Conservation (phyloP, 2,329 filamentous ascomycete genomes). For the Penicillium italicum region DNA sequence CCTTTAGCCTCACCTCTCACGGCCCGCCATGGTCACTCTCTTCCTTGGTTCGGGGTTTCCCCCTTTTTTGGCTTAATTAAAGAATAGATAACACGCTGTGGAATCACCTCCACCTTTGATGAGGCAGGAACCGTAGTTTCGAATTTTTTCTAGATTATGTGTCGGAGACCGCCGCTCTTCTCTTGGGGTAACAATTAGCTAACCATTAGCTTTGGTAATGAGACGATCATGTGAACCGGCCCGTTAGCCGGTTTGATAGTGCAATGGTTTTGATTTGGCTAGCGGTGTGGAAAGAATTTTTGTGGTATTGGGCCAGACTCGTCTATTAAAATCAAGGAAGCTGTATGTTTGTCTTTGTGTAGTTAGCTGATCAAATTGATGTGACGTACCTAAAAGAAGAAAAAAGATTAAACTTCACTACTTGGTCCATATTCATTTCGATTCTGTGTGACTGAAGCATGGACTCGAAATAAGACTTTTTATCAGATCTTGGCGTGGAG, state of each 20-base stretch:
- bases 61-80: neutral
- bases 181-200: neutral
- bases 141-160: neutral
- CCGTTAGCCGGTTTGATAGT: neutral
- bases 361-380: neutral
- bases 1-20: constrained; percentile 5
- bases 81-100: neutral
- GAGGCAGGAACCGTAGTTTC: neutral
- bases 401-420: neutral
- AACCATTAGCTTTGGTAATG: neutral
- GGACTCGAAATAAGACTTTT: neutral
- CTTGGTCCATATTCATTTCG: neutral
- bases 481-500: neutral
- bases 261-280: neutral
- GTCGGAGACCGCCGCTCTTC: neutral
- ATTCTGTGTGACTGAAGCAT: no score
- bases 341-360: no score
- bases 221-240: neutral
- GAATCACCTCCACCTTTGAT: neutral
- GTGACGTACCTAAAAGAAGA: neutral
- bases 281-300: neutral
- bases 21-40: neutral
- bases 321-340: neutral
- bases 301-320: neutral
- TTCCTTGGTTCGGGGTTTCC: neutral